Evolutionary conservation across 2,329 filamentous ascomycete genomes (phyloP).

Genomic region (Aspergillus hiratsukae): DNA sequence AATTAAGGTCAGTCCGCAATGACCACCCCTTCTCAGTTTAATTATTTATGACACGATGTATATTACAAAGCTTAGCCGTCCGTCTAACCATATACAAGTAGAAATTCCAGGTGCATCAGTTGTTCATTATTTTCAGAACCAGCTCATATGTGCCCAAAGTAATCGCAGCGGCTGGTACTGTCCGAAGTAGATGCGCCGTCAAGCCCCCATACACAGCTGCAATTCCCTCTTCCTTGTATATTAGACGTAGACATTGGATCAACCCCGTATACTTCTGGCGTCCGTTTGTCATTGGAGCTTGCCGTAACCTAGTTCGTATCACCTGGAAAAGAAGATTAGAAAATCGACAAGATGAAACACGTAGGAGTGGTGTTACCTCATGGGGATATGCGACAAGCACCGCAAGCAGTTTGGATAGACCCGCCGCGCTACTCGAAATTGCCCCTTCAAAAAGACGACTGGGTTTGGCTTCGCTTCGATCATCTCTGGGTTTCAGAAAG

Average conservation of each 20-base stretch:
- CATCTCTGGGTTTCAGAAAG: not conserved
- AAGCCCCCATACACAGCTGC: conserved; percentile 33
- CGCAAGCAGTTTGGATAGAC: conserved; percentile 31
- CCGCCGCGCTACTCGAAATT: conserved; percentile 28
- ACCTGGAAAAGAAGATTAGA: conserved; percentile 19
- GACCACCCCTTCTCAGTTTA: too few relatives aligned
- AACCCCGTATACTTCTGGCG: conserved; percentile 32
- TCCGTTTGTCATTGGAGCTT: conserved; percentile 33
- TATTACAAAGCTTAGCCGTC: too few relatives aligned
- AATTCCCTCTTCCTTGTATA: conserved; percentile 34
- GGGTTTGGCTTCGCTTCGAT: conserved; percentile 12
- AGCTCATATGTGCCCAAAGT: conserved; percentile 37
- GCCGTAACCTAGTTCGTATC: conserved; percentile 32
- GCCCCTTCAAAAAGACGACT: conserved; percentile 11
- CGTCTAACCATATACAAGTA: too few relatives aligned
- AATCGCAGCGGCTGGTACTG: conserved; percentile 33
- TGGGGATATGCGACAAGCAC: conserved; percentile 33
- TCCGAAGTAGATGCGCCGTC: conserved; percentile 33
- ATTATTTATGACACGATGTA: too few relatives aligned
- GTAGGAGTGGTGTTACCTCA: conserved; percentile 20
- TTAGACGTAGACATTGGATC: conserved; percentile 30
- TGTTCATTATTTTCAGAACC: conserved; percentile 20
- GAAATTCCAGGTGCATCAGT: too few relatives aligned
- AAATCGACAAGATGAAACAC: not conserved
- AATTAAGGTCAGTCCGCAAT: too few relatives aligned